These are phyloP conservation scores for Quercus rubra DNA, from an alignment of 306 rosid genomes.

Conservation along the genomic window DNA sequence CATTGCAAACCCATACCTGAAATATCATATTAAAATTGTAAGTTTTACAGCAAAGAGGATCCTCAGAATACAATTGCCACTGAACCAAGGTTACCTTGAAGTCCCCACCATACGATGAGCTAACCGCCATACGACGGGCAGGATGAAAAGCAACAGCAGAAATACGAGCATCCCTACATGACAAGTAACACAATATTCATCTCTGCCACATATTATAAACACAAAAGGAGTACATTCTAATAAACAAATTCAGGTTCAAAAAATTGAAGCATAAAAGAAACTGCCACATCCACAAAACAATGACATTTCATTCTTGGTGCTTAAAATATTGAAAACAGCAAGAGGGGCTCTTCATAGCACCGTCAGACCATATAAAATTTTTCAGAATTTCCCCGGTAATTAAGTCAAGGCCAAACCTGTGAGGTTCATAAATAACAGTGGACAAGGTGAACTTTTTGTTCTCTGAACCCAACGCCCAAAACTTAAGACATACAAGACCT, in stretches of 20 bases:
- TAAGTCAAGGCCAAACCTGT: constrained; percentile 54
- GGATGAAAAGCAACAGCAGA: constrained; percentile 84
- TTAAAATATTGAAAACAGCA: constrained; percentile 5
- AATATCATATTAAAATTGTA: constrained; percentile 26
- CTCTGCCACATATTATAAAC: constrained; percentile 6
- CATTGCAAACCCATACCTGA: constrained; percentile 81
- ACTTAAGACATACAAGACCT: constrained; percentile 76
- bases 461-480: constrained; percentile 72
- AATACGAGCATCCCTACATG: constrained; percentile 71
- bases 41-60: neutral
- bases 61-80: neutral
- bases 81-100: constrained; percentile 63
- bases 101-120: constrained; percentile 87
- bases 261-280: neutral
- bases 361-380: neutral
- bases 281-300: neutral
- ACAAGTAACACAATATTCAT: constrained; percentile 15
- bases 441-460: constrained; percentile 61
- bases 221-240: constrained; percentile 1
- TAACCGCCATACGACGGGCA: constrained; percentile 64
- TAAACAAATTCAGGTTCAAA: constrained; percentile 12
- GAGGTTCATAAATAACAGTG: constrained; percentile 89
- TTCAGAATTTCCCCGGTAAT: constrained; percentile 3
- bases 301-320: neutral
- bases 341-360: neutral